Evolutionary conservation across 2,329 filamentous ascomycete genomes (phyloP).

Genomic region (Aspergillus latus): DNA sequence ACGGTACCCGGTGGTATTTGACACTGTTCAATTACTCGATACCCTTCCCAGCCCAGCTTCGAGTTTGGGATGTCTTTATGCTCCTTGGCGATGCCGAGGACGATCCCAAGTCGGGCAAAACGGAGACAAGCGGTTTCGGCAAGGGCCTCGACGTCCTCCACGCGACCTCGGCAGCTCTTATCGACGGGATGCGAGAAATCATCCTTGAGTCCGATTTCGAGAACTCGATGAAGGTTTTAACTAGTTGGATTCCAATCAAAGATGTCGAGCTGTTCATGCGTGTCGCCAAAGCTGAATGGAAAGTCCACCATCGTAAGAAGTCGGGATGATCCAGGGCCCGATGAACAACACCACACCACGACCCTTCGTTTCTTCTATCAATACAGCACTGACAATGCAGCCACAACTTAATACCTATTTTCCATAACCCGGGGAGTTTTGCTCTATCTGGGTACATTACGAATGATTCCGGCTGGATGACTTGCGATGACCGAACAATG

Average conservation of each 20-base stretch:
- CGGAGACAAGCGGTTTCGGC: conserved; percentile 45
- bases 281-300: conserved; percentile 85
- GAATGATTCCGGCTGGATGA: conserved; percentile 18
- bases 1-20: conserved; percentile 94
- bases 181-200: conserved; percentile 85
- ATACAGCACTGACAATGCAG: neutral
- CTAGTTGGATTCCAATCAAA: conserved; percentile 88
- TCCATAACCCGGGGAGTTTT: neutral
- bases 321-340: conserved; percentile 1
- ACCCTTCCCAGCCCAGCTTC: conserved; percentile 87
- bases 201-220: conserved; percentile 93
- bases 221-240: conserved; percentile 95
- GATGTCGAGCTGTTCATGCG: conserved; percentile 93
- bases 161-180: conserved; percentile 82
- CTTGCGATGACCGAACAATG: conserved; percentile 17
- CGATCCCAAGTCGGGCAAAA: conserved; percentile 25
- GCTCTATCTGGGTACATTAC: neutral
- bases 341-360: neutral
- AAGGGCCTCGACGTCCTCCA: conserved; percentile 83
- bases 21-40: conserved; percentile 97
- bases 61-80: conserved; percentile 98
- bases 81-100: conserved; percentile 76
- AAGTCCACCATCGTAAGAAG: conserved; percentile 58
- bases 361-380: neutral
- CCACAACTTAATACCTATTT: conserved; percentile 2